Base-by-base conservation (phyloP, 2,329 filamentous ascomycete genomes). In the Zopfia rhizophila region DNA sequence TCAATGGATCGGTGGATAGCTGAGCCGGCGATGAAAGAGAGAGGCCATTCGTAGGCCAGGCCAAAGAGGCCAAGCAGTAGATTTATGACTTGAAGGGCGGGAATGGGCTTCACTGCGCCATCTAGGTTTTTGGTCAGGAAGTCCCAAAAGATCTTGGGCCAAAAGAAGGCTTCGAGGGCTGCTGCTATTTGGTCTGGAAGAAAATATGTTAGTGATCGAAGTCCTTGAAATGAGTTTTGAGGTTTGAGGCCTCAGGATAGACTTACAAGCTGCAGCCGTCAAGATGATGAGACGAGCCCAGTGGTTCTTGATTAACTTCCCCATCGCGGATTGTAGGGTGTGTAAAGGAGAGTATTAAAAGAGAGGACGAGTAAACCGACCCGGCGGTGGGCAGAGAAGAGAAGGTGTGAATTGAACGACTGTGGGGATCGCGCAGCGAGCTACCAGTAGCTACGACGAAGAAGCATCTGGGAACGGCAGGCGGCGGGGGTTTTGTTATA, bases 101-200 rank as follows among this genome's bases (percentile, higher is more conserved):
- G 94, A n/a, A 94, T 72, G 1, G 93, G 93, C 65, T 89, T 91
- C 52, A 97, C 90, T 36, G 88, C 89, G 43, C 78, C 81, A 68
- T 99, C 90, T 61, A 99, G 85, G 62, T 90, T 91, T 66, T 90
- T 91, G 50, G 93, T 97, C 57, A 94, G 76, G 72, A 96, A 96
- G 75, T 99, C 94, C 88, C 90, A 99, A 77, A 99, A 96, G 68
- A 99, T 88, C 74, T 99, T 99, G 58, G 94, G 94, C 91, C 92
- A 99, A 83, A 99, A 93, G 82, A 94, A 96, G 66, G 84, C 87
- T 76, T 95, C 84, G 45, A 99, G 76, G 12, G 88, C 87, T 50
- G 91, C 91, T 49, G 80, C 85, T 54, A 97, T 74, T 83, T 99
- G 94, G 72, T 96, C 91, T 96, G 65, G 31, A 7, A 22, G n/a